phyloP scores from a whole-genome alignment of 192 early-diverging fungal genomes.

The Phlyctochytrium planicorne region DNA sequence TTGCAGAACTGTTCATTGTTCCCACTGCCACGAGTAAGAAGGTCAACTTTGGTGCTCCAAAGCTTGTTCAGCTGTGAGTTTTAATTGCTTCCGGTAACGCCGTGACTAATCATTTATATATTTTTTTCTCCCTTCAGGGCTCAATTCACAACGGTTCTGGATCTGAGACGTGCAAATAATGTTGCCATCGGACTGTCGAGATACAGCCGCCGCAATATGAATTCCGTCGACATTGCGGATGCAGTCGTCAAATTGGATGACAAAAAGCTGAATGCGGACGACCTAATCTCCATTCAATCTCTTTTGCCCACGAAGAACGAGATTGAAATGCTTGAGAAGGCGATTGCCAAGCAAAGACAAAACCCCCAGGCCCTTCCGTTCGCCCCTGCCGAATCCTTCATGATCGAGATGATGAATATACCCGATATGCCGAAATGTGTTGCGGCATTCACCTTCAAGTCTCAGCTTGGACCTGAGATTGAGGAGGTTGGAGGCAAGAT shows the following conservation, averaged over 20 bases:
- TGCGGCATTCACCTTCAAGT: conserved; percentile 35
- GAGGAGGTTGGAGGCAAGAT: conserved; percentile 35
- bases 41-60: conserved; percentile 25
- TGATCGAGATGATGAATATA: conserved; percentile 43
- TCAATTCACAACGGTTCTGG: conserved; percentile 53
- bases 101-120: conserved; percentile 11
- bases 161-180: conserved; percentile 56
- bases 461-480: conserved; percentile 33
- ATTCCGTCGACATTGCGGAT: conserved; percentile 19
- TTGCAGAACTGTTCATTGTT: conserved; percentile 48
- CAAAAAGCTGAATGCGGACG: conserved; percentile 37
- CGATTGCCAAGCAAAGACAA: conserved; percentile 7
- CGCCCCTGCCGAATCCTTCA: conserved; percentile 55
- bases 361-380: conserved; percentile 38
- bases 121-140: too few relatives aligned
- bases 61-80: conserved; percentile 36
- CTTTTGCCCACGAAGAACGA: conserved; percentile 53
- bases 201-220: conserved; percentile 48
- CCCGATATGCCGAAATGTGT: conserved; percentile 39
- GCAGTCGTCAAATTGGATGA: conserved; percentile 38
- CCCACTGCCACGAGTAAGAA: conserved; percentile 27
- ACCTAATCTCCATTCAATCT: conserved; percentile 42
- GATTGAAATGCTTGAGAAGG: conserved; percentile 21
- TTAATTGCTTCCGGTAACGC: background rate
- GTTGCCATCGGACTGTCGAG: conserved; percentile 52